A percentile compares a stretch with the other conserved stretches of the same genome.
Evolutionary conservation across 2,329 filamentous ascomycete genomes (phyloP).

Genomic region (Aspergillus pseudoterreus): DNA sequence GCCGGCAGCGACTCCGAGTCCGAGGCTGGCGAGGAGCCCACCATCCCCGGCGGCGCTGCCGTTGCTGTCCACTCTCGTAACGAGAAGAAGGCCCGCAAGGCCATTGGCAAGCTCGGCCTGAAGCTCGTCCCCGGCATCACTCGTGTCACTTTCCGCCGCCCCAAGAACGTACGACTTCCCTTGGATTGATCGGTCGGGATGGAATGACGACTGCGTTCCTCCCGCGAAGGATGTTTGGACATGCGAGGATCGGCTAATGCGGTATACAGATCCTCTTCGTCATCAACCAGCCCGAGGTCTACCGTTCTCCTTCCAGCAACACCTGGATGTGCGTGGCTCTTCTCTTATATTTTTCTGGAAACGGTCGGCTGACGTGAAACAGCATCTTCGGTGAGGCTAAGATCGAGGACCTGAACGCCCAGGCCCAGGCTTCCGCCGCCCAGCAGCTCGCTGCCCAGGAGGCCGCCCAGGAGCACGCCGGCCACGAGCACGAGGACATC

Average conservation of each 20-base stretch:
- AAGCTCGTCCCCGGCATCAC: conserved; percentile 97
- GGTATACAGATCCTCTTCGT: conserved; percentile 86
- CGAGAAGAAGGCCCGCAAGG: conserved; percentile 99
- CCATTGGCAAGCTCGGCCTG: conserved; percentile 96
- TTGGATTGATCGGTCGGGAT: conserved; percentile 5
- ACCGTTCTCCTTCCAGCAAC: conserved; percentile 99
- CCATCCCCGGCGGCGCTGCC: conserved; percentile 77
- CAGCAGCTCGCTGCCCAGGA: conserved; percentile 86
- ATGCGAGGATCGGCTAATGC: conserved; percentile 14
- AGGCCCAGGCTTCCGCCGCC: conserved; percentile 91
- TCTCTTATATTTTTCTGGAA: background rate
- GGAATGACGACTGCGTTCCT: no score
- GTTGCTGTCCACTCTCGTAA: conserved; percentile 96
- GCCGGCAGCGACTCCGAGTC: conserved; percentile 51
- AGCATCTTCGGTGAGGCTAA: conserved; percentile 99
- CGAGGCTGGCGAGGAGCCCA: conserved; percentile 54
- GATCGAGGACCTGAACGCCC: conserved; percentile 99
- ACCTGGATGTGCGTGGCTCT: conserved; percentile 84
- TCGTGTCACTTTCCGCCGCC: conserved; percentile 92
- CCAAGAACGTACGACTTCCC: conserved; percentile 81
- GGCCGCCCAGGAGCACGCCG: conserved; percentile 56
- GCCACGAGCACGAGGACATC: conserved; percentile 52
- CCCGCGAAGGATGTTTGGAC: no score
- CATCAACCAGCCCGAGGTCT: conserved; percentile 99
- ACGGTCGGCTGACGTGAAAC: conserved; percentile 23